phyloP scores from a whole-genome alignment of 2,329 filamentous ascomycete species.

The Fonsecaea nubica region DNA sequence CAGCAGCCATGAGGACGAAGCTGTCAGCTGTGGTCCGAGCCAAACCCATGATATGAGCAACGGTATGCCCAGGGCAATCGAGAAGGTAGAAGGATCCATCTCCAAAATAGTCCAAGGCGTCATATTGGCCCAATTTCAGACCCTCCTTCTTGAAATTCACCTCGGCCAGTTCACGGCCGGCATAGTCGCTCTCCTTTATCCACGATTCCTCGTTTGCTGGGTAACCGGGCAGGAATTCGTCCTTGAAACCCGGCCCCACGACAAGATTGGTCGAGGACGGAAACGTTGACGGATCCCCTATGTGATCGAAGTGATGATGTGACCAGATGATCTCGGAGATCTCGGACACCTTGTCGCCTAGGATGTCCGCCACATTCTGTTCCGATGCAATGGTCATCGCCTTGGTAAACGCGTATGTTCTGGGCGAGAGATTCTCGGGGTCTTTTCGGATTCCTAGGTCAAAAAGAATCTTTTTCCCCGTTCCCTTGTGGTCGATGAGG shows the following conservation, averaged over 20 bases:
- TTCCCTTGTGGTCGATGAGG: slow-evolving; percentile 77
- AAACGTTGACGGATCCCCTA: slow-evolving; percentile 58
- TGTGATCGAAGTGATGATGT: slow-evolving; percentile 53
- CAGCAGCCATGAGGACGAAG: slow-evolving; percentile 55
- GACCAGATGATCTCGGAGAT: slow-evolving; percentile 35
- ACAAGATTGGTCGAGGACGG: slow-evolving; percentile 55
- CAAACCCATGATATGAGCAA: slow-evolving; percentile 58
- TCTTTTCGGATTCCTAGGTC: slow-evolving; percentile 42
- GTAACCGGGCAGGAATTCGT: slow-evolving; percentile 55
- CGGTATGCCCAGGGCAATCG: slow-evolving; percentile 54
- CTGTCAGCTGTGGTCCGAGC: slow-evolving; percentile 51
- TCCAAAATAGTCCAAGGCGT: slow-evolving; percentile 50
- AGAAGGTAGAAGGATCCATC: slow-evolving; percentile 51
- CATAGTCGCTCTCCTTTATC: slow-evolving; percentile 47
- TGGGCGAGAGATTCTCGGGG: slow-evolving; percentile 38
- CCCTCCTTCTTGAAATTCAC: slow-evolving; percentile 28
- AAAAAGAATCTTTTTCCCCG: slow-evolving; percentile 64
- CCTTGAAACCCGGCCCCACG: slow-evolving; percentile 61
- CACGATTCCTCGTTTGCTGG: slow-evolving; percentile 49
- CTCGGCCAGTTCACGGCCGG: slow-evolving; percentile 39
- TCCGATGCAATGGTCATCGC: slow-evolving; percentile 17
- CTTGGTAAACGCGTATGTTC: slow-evolving; percentile 16
- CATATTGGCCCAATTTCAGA: slow-evolving; percentile 46
- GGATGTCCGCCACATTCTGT: slow-evolving; percentile 33
- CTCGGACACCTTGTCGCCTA: slow-evolving; percentile 37